These are phyloP conservation scores for Colletotrichum truncatum DNA, from an alignment of 2,329 filamentous ascomycete genomes.

Conservation along the genomic window DNA sequence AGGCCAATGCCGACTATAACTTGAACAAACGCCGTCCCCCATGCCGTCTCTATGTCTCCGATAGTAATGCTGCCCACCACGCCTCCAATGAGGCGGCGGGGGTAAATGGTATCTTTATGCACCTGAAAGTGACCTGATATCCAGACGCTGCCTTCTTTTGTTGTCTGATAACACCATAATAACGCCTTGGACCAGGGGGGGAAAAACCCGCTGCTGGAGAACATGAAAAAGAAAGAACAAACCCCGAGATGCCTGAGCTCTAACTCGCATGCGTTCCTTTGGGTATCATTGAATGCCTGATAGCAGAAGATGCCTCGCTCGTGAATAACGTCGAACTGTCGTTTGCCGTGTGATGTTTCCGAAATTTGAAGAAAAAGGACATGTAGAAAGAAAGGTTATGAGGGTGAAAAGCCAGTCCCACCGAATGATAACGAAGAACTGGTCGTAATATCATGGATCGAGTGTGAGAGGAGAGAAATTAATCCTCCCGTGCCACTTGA, in stretches of 20 bases:
- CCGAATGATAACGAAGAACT: no score
- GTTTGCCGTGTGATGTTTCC: neutral
- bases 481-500: slow-evolving; percentile 70
- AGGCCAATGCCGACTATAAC: neutral
- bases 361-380: neutral
- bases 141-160: neutral
- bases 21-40: neutral
- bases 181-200: no score
- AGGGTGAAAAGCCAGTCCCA: no score
- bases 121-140: slow-evolving; percentile 23
- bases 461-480: slow-evolving; percentile 14
- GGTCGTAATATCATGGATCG: neutral
- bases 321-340: neutral
- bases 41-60: neutral
- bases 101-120: slow-evolving; percentile 4
- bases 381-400: no score
- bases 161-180: neutral
- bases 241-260: neutral
- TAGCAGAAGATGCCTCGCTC: slow-evolving; percentile 31
- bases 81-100: slow-evolving; percentile 2
- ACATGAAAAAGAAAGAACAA: neutral
- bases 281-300: slow-evolving; percentile 36
- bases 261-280: slow-evolving; percentile 14
- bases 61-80: neutral
- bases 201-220: no score